A percentile compares a stretch with the other conserved stretches of the same genome.
phyloP scores from a whole-genome alignment of 2,329 filamentous ascomycete species.

The Balansia obtecta region DNA sequence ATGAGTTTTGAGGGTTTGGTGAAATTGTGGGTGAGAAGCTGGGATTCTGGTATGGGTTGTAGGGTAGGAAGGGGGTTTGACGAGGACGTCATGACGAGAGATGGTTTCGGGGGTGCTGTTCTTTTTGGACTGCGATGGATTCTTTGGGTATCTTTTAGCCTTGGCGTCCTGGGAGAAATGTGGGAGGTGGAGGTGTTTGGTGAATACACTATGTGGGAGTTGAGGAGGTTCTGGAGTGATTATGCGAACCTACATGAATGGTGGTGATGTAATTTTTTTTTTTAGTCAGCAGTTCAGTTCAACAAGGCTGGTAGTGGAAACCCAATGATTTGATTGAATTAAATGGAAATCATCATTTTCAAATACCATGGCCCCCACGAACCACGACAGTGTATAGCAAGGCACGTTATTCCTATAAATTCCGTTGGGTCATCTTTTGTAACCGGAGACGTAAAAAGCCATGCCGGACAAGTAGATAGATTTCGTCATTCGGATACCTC shows the following conservation, averaged over 20 bases:
- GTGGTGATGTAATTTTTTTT: not conserved
- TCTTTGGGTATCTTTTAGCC: not conserved
- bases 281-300: conserved; percentile 5
- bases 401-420: no score
- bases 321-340: not conserved
- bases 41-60: conserved; percentile 34
- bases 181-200: not conserved
- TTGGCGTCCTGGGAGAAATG: not conserved
- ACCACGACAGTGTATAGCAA: no score
- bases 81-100: conserved; percentile 11
- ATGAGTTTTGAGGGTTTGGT: conserved; percentile 65
- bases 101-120: not conserved
- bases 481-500: no score
- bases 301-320: no score
- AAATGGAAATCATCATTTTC: not conserved
- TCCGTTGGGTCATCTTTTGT: no score
- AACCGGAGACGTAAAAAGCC: no score
- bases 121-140: not conserved
- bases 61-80: conserved; percentile 21
- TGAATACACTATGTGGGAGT: not conserved
- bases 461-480: no score
- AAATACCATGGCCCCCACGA: no score
- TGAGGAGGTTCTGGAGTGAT: not conserved
- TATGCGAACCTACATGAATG: no score
- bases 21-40: conserved; percentile 39